Base-by-base conservation (phyloP, 2,329 filamentous ascomycete species). In the Hymenoscyphus infarciens region DNA sequence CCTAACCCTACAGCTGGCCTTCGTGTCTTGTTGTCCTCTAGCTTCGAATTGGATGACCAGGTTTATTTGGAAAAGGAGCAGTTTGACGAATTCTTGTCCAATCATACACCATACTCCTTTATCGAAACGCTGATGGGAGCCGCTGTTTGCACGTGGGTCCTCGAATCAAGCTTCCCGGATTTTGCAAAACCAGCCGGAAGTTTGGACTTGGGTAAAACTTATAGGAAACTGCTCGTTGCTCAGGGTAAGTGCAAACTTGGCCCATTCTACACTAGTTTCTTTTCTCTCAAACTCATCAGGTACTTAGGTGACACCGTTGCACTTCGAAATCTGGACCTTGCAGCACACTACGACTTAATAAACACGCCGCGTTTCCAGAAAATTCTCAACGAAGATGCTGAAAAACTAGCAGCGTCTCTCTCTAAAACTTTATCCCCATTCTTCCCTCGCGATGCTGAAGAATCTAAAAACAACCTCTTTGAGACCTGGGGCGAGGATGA, bases 121-220 rank as follows among this genome's bases (percentile, higher is more conserved):
- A 55, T 55, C 6, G 52, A 55, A 31, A 55, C 52, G 16, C 22
- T 55, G 25, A 31, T 55, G 11, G 52, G 29, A 33, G 52, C 52
- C 10, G 52, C 52, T n/a, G 52, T 55, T 22, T 55, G 52, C 25
- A 55, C 52, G 5, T 55, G 52, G 52, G 52, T 55, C 52, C 29
- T 55, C 25, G 52, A 55, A 55, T 16, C 52, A 27, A n/a, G 25
- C 7, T 55, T 55, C 22, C 52, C 52, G 1, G 16, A 55, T 29
- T 55, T 55, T 7, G 52, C 5, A 55, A 45, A 19, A 45, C 42
- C n/a, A 22, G 5, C 42, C 8, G n/a, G 42, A 2, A 45, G n/a
- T 22, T 45, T 45, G n/a, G 42, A 45, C 16, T 19, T 45, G n/a
- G 42, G 42, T 10, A n/a, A 6, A 45, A 22, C 42, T 22, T 45